phyloP scores from a whole-genome alignment of 2,329 filamentous ascomycete species.

The Venturia oleaginea region DNA sequence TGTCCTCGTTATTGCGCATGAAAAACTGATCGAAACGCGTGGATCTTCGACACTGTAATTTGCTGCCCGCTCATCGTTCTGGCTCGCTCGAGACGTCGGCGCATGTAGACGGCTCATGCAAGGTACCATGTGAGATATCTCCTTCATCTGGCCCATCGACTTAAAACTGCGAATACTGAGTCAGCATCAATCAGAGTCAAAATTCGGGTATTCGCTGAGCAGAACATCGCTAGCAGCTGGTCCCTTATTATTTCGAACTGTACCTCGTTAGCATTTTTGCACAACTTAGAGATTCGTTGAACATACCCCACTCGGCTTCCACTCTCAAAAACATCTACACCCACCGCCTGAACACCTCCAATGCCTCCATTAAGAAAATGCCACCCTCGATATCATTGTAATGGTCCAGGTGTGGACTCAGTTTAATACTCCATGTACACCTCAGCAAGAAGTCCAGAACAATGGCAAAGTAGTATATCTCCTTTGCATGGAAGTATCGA shows the following conservation, averaged over 20 bases:
- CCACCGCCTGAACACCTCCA: constrained; percentile 85
- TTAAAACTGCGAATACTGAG: background rate
- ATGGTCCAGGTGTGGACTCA: constrained; percentile 72
- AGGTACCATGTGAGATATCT: background rate
- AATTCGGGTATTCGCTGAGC: constrained; percentile 60
- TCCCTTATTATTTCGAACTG: constrained; percentile 46
- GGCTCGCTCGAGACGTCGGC: background rate
- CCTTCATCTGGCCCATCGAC: background rate
- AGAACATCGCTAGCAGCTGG: constrained; percentile 61
- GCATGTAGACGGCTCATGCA: background rate
- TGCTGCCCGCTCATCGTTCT: background rate
- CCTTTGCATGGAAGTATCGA: constrained; percentile 61
- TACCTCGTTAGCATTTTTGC: constrained; percentile 13
- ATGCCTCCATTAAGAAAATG: constrained; percentile 76
- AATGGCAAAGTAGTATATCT: constrained; percentile 77
- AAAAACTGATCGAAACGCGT: background rate
- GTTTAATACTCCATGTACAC: constrained; percentile 85
- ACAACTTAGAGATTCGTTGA: background rate
- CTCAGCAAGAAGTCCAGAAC: constrained; percentile 69
- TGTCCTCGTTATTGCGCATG: background rate
- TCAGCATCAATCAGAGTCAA: constrained; percentile 32
- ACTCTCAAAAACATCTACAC: constrained; percentile 95
- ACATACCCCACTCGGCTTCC: constrained; percentile 71
- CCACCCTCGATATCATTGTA: constrained; percentile 80
- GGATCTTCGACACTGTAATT: background rate